Percentiles rank a stretch among this genome's conserved stretches.
phyloP scores from a whole-genome alignment of 2,329 filamentous ascomycete genomes.

The Xylariaceae sp. region DNA sequence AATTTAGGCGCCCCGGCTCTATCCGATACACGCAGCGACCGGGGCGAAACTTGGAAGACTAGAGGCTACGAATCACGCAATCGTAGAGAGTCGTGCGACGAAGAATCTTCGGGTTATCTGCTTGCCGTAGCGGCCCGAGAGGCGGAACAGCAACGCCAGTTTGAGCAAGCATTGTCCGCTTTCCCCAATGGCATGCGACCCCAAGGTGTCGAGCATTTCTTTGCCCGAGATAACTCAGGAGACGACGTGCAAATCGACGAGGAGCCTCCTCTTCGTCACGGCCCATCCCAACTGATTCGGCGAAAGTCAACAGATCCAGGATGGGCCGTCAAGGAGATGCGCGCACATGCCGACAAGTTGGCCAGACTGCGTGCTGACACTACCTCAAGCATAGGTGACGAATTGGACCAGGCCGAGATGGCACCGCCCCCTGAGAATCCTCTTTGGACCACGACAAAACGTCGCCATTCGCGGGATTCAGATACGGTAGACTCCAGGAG shows the following conservation, averaged over 20 bases:
- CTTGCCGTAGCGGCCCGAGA: slow-evolving; percentile 77
- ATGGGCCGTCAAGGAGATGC: slow-evolving; percentile 81
- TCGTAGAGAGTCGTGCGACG: slow-evolving; percentile 70
- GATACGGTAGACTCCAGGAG: slow-evolving; percentile 24
- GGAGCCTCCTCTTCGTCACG: slow-evolving; percentile 38
- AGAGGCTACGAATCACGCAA: slow-evolving; percentile 38
- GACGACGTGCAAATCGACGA: slow-evolving; percentile 45
- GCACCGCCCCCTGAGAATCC: slow-evolving; percentile 28
- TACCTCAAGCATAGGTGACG: slow-evolving; percentile 32
- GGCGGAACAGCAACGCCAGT: slow-evolving; percentile 70
- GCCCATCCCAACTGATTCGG: slow-evolving; percentile 39
- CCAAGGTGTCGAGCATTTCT: slow-evolving; percentile 69
- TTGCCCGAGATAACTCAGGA: slow-evolving; percentile 62
- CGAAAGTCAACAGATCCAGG: slow-evolving; percentile 63
- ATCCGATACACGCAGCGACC: slow-evolving; percentile 29
- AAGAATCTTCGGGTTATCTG: slow-evolving; percentile 72
- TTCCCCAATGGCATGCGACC: slow-evolving; percentile 70
- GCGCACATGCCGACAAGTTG: slow-evolving; percentile 68
- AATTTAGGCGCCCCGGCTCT: slow-evolving; percentile 24
- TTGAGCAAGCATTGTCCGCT: slow-evolving; percentile 72
- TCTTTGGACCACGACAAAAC: slow-evolving; percentile 30
- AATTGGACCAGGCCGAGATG: slow-evolving; percentile 25
- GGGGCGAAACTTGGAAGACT: slow-evolving; percentile 29
- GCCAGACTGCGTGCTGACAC: slow-evolving; percentile 47
- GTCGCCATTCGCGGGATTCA: slow-evolving; percentile 26